Percentiles rank a stretch among this genome's conserved stretches.
phyloP scores from a whole-genome alignment of 345 rosid genomes.

The Acer yangbiense region DNA sequence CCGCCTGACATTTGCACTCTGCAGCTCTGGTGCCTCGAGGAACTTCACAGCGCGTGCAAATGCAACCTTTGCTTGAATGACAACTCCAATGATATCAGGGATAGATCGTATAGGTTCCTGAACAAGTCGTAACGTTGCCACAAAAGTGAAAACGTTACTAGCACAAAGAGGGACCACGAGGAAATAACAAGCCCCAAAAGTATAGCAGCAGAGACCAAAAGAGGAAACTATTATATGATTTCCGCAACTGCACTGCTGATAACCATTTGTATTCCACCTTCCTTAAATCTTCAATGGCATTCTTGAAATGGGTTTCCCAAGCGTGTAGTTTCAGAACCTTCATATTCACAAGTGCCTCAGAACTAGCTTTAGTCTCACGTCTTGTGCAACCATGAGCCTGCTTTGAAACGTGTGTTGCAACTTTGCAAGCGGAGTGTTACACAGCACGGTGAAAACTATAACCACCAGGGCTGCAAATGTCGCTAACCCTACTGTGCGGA shows the following conservation, averaged over 20 bases:
- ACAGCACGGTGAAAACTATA: constrained; percentile 68
- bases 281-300: constrained; percentile 71
- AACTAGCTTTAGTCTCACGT: constrained; percentile 75
- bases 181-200: constrained; percentile 88
- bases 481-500: constrained; percentile 81
- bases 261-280: constrained; percentile 63
- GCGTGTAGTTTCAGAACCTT: constrained; percentile 90
- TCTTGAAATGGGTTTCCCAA: constrained; percentile 90
- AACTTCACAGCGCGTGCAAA: constrained; percentile 70
- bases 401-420: constrained; percentile 83
- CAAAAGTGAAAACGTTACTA: constrained; percentile 87
- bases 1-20: constrained; percentile 44
- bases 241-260: constrained; percentile 74
- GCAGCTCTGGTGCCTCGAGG: constrained; percentile 90
- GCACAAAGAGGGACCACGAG: constrained; percentile 74
- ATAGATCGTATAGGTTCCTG: constrained; percentile 81
- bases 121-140: constrained; percentile 84
- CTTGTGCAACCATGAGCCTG: constrained; percentile 78
- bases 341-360: constrained; percentile 89
- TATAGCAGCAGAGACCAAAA: constrained; percentile 82
- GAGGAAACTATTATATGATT: constrained; percentile 63
- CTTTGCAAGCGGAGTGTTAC: constrained; percentile 89
- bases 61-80: constrained; percentile 90
- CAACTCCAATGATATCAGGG: constrained; percentile 83
- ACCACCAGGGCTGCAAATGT: constrained; percentile 79